These are phyloP conservation scores for Acacia crassicarpa DNA, from an alignment of 306 rosid genomes.

Conservation along the genomic window DNA sequence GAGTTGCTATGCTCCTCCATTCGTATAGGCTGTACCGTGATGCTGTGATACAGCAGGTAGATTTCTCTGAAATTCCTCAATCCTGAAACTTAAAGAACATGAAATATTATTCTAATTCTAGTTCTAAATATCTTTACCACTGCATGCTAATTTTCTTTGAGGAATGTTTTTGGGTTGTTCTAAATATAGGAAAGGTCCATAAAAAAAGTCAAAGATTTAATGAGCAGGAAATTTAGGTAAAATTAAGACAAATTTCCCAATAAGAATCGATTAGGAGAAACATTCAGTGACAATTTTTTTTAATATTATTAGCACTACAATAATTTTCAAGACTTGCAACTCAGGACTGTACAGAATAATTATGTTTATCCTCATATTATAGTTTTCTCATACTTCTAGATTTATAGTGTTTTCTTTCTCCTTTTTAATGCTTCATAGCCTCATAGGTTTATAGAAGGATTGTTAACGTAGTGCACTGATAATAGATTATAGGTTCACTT, in stretches of 20 bases:
- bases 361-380: background rate
- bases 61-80: slow-evolving; percentile 23
- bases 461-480: slow-evolving; percentile 22
- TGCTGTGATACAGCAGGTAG: slow-evolving; percentile 97
- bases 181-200: background rate
- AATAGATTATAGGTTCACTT: slow-evolving; percentile 2
- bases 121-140: background rate
- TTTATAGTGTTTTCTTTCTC: slow-evolving; percentile 15
- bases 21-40: slow-evolving; percentile 90
- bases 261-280: slow-evolving; percentile 14
- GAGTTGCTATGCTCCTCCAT: slow-evolving; percentile 95
- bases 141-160: slow-evolving; percentile 28
- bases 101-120: background rate
- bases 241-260: background rate
- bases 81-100: background rate
- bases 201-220: background rate
- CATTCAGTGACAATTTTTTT: background rate
- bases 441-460: slow-evolving; percentile 2
- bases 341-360: slow-evolving; percentile 11
- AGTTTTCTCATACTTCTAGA: background rate
- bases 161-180: background rate
- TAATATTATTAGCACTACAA: background rate
- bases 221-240: slow-evolving; percentile 1
- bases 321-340: slow-evolving; percentile 10
- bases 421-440: slow-evolving; percentile 4